Evolutionary conservation across 768 basidiomycete genomes (phyloP).

Genomic region (Leucogyrophana mollusca): DNA sequence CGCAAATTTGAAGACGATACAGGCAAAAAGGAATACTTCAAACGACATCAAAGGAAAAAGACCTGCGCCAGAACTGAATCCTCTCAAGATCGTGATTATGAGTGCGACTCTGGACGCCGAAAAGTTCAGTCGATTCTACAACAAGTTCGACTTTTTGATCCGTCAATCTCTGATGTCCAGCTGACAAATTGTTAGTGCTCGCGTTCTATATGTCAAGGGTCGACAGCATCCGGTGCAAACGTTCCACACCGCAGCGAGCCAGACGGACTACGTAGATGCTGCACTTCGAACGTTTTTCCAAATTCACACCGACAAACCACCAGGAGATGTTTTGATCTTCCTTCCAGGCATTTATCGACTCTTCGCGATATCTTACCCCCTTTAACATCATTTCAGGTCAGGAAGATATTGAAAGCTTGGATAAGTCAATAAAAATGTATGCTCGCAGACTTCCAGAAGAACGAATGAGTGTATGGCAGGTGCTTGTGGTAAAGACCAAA

Average conservation of each 20-base stretch:
- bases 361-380: not conserved
- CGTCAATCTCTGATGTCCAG: not conserved
- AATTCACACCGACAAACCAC: conserved; percentile 76
- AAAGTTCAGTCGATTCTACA: conserved; percentile 87
- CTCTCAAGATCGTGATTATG: conserved; percentile 94
- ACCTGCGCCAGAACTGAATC: conserved; percentile 41
- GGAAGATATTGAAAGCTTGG: conserved; percentile 92
- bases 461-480: conserved; percentile 43
- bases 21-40: conserved; percentile 55
- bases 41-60: conserved; percentile 44
- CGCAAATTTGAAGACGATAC: conserved; percentile 84
- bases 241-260: conserved; percentile 71
- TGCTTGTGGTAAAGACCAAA: too few relatives aligned
- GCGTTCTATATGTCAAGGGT: conserved; percentile 88
- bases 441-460: conserved; percentile 67
- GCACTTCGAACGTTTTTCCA: conserved; percentile 94
- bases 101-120: conserved; percentile 96
- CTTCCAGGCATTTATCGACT: conserved; percentile 60
- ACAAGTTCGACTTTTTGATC: conserved; percentile 51
- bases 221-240: conserved; percentile 90
- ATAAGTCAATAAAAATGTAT: conserved; percentile 69
- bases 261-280: conserved; percentile 84
- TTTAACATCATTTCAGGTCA: conserved; percentile 54
- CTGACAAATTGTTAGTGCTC: conserved; percentile 54
- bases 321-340: conserved; percentile 92